Evolutionary conservation across 495 filamentous ascomycete genomes (phyloP).

Genomic region (Chaetomium fimeti): DNA sequence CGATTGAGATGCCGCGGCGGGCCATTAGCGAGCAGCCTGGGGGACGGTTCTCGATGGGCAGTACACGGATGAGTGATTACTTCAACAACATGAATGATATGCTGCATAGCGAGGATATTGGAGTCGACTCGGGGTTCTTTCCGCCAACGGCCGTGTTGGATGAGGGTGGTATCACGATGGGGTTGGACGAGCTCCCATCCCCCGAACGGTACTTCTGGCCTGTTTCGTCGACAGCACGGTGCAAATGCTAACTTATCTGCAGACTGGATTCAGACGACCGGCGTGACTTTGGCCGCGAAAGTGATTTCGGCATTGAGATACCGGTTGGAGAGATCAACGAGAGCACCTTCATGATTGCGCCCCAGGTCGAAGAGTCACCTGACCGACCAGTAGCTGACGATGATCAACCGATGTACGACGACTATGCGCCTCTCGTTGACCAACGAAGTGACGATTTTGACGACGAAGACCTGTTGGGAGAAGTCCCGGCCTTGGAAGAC

Average conservation of each 20-base stretch:
- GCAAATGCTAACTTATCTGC: slow-evolving; percentile 20
- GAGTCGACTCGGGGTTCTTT: slow-evolving; percentile 50
- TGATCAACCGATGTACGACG: slow-evolving; percentile 22
- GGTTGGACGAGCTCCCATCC: slow-evolving; percentile 22
- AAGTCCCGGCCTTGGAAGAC: slow-evolving; percentile 23
- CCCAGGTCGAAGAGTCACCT: slow-evolving; percentile 31
- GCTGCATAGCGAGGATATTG: slow-evolving; percentile 46
- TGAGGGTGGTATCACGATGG: slow-evolving; percentile 27
- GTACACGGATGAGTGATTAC: slow-evolving; percentile 65
- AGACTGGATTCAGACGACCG: slow-evolving; percentile 42
- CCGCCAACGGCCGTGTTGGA: slow-evolving; percentile 37
- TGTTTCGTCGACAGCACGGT: slow-evolving; percentile 35
- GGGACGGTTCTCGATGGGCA: slow-evolving; percentile 35
- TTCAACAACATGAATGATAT: slow-evolving; percentile 51
- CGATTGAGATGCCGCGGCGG: slow-evolving; percentile 67
- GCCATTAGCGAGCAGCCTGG: slow-evolving; percentile 56
- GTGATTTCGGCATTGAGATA: slow-evolving; percentile 50
- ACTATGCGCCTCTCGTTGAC: slow-evolving; percentile 27
- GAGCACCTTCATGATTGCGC: slow-evolving; percentile 45
- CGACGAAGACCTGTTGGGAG: slow-evolving; percentile 30
- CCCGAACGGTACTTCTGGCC: slow-evolving; percentile 31
- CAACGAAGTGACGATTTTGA: slow-evolving; percentile 30
- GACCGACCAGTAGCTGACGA: slow-evolving; percentile 14
- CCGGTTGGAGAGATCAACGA: slow-evolving; percentile 44
- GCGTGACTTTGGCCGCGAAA: slow-evolving; percentile 39